Evolutionary conservation across 768 basidiomycete genomes (phyloP).

Genomic region (Suillus subaureus): DNA sequence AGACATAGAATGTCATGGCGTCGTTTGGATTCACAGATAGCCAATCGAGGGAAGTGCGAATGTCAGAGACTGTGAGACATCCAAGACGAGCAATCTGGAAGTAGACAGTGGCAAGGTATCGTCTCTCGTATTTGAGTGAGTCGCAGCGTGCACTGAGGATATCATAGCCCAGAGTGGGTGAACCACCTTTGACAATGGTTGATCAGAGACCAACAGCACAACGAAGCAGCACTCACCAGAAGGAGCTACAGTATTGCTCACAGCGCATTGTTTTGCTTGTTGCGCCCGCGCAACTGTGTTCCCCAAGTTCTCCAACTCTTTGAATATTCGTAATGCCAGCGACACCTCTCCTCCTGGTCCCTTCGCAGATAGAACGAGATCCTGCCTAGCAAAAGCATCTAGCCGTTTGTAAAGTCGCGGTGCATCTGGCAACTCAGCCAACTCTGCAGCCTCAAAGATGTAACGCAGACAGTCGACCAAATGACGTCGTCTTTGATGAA

Average conservation of each 20-base stretch:
- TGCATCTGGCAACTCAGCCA: slow-evolving; percentile 45
- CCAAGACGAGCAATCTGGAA: slow-evolving; percentile 66
- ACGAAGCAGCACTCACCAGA: slow-evolving; percentile 55
- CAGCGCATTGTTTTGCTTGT: slow-evolving; percentile 60
- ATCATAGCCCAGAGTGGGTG: slow-evolving; percentile 61
- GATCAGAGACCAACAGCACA: not conserved
- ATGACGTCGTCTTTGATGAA: slow-evolving; percentile 68
- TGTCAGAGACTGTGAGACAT: slow-evolving; percentile 57
- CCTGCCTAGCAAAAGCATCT: slow-evolving; percentile 53
- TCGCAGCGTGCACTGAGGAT: slow-evolving; percentile 69
- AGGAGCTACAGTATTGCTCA: slow-evolving; percentile 55
- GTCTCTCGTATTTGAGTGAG: slow-evolving; percentile 74
- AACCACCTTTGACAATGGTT: slow-evolving; percentile 34
- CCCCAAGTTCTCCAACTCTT: slow-evolving; percentile 64
- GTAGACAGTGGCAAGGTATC: slow-evolving; percentile 64
- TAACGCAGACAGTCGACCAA: slow-evolving; percentile 71
- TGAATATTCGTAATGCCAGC: slow-evolving; percentile 58
- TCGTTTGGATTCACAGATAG: slow-evolving; percentile 66
- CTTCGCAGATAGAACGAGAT: slow-evolving; percentile 49
- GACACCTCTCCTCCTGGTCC: slow-evolving; percentile 41
- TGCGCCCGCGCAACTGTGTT: slow-evolving; percentile 55
- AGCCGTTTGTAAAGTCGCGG: slow-evolving; percentile 54
- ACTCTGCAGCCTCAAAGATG: slow-evolving; percentile 64
- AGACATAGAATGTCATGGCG: slow-evolving; percentile 66
- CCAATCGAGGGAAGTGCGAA: slow-evolving; percentile 72